A percentile compares a stretch with the other conserved stretches of the same genome.
Conservation (phyloP, 768 basidiomycete species). For the Psilocybe cubensis region DNA sequence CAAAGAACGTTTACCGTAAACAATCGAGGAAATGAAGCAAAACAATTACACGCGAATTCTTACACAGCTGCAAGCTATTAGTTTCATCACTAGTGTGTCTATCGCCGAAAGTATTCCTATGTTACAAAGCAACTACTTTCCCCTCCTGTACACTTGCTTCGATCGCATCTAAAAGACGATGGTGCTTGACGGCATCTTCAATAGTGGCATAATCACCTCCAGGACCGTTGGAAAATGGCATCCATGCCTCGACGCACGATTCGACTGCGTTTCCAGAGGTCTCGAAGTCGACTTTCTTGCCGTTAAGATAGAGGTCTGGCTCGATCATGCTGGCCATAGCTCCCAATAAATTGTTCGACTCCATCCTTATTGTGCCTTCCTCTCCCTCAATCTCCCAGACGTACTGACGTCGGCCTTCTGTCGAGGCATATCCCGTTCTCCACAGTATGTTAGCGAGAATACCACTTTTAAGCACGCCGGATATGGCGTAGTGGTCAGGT, state of each 20-base stretch:
- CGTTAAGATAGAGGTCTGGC: slow-evolving; percentile 19
- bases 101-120: too few species aligned
- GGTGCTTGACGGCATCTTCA: slow-evolving; percentile 24
- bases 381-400: slow-evolving; percentile 39
- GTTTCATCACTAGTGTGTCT: too few species aligned
- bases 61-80: too few species aligned
- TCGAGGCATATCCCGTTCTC: slow-evolving; percentile 24
- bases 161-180: slow-evolving; percentile 17
- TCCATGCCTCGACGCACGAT: slow-evolving; percentile 4
- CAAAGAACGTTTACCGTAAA: too few species aligned
- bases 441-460: slow-evolving; percentile 31
- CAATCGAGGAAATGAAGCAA: too few species aligned
- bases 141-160: slow-evolving; percentile 14
- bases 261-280: background rate
- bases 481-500: slow-evolving; percentile 31
- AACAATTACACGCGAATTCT: too few species aligned
- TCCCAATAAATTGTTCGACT: slow-evolving; percentile 2
- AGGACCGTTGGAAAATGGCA: slow-evolving; percentile 15
- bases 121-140: background rate
- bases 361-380: slow-evolving; percentile 25
- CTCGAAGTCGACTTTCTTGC: slow-evolving; percentile 17
- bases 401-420: slow-evolving; percentile 26
- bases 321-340: slow-evolving; percentile 2
- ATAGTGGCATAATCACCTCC: slow-evolving; percentile 16
- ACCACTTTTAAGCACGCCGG: slow-evolving; percentile 33